A percentile compares a stretch with the other conserved stretches of the same genome.
Conservation (phyloP, 306 rosid species). For the Sophora flavescens region DNA sequence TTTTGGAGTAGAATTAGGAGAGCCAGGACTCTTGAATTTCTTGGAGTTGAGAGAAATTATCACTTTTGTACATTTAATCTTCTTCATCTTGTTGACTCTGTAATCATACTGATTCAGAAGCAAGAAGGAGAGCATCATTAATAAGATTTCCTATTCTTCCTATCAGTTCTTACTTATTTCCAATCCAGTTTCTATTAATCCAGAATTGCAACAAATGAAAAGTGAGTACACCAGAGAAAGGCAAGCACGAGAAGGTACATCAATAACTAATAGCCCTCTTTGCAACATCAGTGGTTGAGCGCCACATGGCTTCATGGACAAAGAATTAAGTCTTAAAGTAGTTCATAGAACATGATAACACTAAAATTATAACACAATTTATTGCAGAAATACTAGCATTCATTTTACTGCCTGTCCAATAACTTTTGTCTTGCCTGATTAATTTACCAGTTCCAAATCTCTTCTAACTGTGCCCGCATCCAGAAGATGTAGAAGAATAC, state of each 20-base stretch:
- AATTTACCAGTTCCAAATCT: constrained; percentile 8
- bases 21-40: too few species aligned
- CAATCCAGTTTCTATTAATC: background rate
- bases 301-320: constrained; percentile 9
- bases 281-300: background rate
- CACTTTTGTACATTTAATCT: too few species aligned
- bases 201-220: background rate
- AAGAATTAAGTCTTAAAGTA: background rate
- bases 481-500: constrained; percentile 5
- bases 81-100: background rate
- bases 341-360: background rate
- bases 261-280: background rate
- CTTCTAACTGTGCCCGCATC: constrained; percentile 20
- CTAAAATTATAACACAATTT: constrained; percentile 5
- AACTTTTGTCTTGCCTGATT: background rate
- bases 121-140: background rate
- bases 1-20: too few species aligned
- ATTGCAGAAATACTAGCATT: constrained; percentile 5
- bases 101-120: background rate
- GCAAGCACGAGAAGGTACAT: constrained; percentile 2
- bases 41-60: too few species aligned
- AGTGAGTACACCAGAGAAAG: background rate
- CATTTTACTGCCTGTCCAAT: constrained; percentile 3
- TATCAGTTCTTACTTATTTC: background rate
- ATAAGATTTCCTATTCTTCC: background rate